Evolutionary conservation across 768 basidiomycete species (phyloP), one percentile per base, ranked within the genome.

Genomic region (Mycena polygramma): DNA sequence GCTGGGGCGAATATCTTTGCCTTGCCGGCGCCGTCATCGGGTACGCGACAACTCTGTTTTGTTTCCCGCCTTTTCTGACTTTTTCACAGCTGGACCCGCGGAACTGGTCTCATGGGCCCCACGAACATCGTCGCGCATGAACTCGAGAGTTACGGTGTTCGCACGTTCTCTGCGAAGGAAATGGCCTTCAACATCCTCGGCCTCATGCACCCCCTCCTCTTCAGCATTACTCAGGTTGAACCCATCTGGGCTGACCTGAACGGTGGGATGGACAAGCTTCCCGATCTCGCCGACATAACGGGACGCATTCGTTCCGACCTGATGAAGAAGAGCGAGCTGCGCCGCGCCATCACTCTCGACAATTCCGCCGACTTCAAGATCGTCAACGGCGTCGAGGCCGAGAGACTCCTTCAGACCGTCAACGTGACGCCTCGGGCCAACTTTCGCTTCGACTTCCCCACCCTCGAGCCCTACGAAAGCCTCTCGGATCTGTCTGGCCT

Each of bases 121-220:
- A 97, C 95, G 52, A 97, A 97, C 83, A 94, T 93, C 51, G 92
- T 98, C 61, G 96, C 98, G 35, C 94, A 97, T 67, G 95, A 96
- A 63, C 88, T 99, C 51, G 98, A 99, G 83, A 88, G 91, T 68
- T 88, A 93, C 71, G 98, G 98, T 70, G 95, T 98, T 68, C 91
- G 98, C 73, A 99, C 98, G 2, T 99, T 99, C 90, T 99, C 97
- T 0, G 94, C 98, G 36, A 99, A 99, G 85, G 98, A 99, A 83
- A 99, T 99, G 98, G 97, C 98, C 0, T 99, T 99, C 90, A 99
- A 99, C 82, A 96, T 99, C 76, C 92, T 99, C 63, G 97, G 98
- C 69, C 88, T 99, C 58, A 99, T 99, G 97, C 98, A 99, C 78
- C 98, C 98, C 52, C 90, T 99, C 8, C 89, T 99, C 62, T 99